Evolutionary conservation across 805 yeast genomes (phyloP).

Genomic region (Candida ponderosae): DNA sequence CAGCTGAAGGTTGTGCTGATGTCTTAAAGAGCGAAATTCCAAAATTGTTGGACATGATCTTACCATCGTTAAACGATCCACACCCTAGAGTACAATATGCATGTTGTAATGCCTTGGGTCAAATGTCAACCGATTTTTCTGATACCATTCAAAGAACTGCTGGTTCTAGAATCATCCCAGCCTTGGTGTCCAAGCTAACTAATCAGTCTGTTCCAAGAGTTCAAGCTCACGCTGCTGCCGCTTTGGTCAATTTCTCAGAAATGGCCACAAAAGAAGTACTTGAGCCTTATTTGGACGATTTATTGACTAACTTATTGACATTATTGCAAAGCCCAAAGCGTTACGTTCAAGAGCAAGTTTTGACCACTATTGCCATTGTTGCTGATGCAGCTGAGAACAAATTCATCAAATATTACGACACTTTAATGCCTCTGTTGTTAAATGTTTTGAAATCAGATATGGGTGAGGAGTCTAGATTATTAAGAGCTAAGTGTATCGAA

Average conservation of each 20-base stretch:
- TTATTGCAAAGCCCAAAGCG: constrained; percentile 79
- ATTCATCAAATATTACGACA: constrained; percentile 87
- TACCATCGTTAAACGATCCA: constrained; percentile 77
- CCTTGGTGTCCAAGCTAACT: constrained; percentile 73
- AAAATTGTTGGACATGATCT: constrained; percentile 70
- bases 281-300: constrained; percentile 86
- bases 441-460: constrained; percentile 73
- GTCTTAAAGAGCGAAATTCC: constrained; percentile 77
- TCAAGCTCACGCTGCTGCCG: constrained; percentile 98
- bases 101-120: constrained; percentile 94
- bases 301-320: constrained; percentile 65
- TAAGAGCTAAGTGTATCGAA: constrained; percentile 92
- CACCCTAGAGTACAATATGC: constrained; percentile 97
- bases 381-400: constrained; percentile 93
- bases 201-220: constrained; percentile 78
- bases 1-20: constrained; percentile 96
- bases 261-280: constrained; percentile 79
- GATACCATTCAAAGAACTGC: constrained; percentile 77
- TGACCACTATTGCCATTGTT: constrained; percentile 92
- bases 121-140: constrained; percentile 94
- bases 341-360: constrained; percentile 94
- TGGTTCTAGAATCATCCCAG: constrained; percentile 77
- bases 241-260: constrained; percentile 90
- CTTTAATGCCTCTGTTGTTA: constrained; percentile 83
- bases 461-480: constrained; percentile 67